Evolutionary conservation across 352 stramenopile genomes (phyloP).

Genomic region (Elongisporangium undulatum): DNA sequence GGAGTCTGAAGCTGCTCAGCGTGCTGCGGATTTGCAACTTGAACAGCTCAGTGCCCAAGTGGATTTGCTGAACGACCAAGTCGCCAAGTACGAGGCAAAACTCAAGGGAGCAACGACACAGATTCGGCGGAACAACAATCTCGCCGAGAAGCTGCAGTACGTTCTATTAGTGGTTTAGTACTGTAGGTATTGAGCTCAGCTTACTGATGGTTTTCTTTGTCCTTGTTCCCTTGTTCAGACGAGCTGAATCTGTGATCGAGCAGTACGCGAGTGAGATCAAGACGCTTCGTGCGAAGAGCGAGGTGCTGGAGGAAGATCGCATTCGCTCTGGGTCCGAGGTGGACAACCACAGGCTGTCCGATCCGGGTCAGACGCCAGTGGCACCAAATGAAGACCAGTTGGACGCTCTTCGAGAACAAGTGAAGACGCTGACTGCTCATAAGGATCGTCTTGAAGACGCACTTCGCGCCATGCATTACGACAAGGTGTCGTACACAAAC

Average conservation of each 20-base stretch:
- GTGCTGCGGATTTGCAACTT: constrained; percentile 53
- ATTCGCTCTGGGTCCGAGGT: constrained; percentile 7
- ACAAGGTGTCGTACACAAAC: constrained; percentile 84
- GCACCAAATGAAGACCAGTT: not conserved
- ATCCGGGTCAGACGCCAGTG: not conserved
- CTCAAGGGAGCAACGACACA: constrained; percentile 59
- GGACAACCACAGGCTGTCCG: not conserved
- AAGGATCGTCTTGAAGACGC: constrained; percentile 71
- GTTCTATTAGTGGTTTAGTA: constrained; percentile 10
- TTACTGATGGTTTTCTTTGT: not conserved
- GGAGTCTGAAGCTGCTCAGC: constrained; percentile 23
- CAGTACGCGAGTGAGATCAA: constrained; percentile 49
- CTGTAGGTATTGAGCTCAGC: not conserved
- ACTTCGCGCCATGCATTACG: constrained; percentile 69
- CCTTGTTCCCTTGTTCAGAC: constrained; percentile 17
- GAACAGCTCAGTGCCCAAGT: constrained; percentile 69
- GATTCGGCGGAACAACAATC: constrained; percentile 25
- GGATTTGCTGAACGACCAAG: constrained; percentile 73
- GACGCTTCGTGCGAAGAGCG: constrained; percentile 37
- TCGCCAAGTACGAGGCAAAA: constrained; percentile 75
- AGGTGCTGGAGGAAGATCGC: constrained; percentile 50
- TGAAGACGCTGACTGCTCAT: constrained; percentile 43
- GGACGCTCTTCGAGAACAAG: constrained; percentile 42
- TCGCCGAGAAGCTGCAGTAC: constrained; percentile 57
- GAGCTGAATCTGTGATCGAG: constrained; percentile 43